A percentile compares a stretch with the other conserved stretches of the same genome.
Conservation (phyloP, 2,329 filamentous ascomycete species). For the Fusarium incarnatum region DNA sequence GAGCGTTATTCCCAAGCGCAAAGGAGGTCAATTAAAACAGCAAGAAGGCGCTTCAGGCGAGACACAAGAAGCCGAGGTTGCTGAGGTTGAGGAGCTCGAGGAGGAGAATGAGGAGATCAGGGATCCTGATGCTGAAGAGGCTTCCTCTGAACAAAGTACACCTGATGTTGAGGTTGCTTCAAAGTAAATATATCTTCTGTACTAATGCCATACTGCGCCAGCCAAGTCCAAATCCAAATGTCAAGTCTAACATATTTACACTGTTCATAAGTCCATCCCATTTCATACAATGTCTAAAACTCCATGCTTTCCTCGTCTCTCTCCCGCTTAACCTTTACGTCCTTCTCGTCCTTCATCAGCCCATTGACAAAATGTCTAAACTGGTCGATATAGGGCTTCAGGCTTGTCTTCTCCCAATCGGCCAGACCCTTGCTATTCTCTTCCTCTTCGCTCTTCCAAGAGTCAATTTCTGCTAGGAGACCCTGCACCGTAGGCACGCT, state of each 20-base stretch:
- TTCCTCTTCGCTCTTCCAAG: constrained; percentile 69
- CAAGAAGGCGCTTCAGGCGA: constrained; percentile 44
- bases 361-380: constrained; percentile 84
- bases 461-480: constrained; percentile 86
- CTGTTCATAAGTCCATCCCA: constrained; percentile 23
- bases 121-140: constrained; percentile 23
- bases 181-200: constrained; percentile 31
- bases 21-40: constrained; percentile 77
- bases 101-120: constrained; percentile 48
- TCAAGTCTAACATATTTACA: constrained; percentile 37
- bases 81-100: constrained; percentile 48
- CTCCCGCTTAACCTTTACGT: constrained; percentile 66
- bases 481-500: constrained; percentile 88
- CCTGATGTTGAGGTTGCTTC: constrained; percentile 12
- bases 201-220: constrained; percentile 37
- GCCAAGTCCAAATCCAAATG: constrained; percentile 31
- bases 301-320: constrained; percentile 65
- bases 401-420: constrained; percentile 97
- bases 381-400: constrained; percentile 92
- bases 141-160: constrained; percentile 1
- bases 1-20: constrained; percentile 88
- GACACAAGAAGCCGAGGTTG: constrained; percentile 38
- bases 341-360: constrained; percentile 81
- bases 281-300: constrained; percentile 54
- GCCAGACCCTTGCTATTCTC: constrained; percentile 60